A percentile compares a stretch with the other conserved stretches of the same genome.
phyloP scores from a whole-genome alignment of 176 grass and related monocot species.

The Rhynchospora pubera region DNA sequence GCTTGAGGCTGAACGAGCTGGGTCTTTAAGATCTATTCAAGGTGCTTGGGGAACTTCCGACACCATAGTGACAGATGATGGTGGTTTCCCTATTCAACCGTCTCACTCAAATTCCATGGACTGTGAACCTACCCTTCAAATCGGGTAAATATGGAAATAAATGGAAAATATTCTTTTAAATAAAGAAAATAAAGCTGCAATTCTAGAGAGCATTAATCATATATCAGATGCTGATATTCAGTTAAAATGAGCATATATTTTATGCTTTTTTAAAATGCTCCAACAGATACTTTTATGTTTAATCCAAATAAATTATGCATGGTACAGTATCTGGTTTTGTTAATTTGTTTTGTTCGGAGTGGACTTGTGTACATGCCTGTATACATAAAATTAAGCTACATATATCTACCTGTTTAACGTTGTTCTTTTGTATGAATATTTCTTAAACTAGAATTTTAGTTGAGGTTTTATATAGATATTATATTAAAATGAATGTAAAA shows the following conservation, averaged over 20 bases:
- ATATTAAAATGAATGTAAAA: background rate
- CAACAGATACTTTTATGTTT: background rate
- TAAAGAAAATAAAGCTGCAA: background rate
- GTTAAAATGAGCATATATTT: background rate
- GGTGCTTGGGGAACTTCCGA: conserved; percentile 46
- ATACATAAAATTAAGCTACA: no score
- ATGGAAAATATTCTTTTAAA: background rate
- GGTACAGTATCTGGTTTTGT: background rate
- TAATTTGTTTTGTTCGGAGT: background rate
- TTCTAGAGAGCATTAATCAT: background rate
- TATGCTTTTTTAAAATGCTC: background rate
- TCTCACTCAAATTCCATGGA: conserved; percentile 52
- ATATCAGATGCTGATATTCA: background rate
- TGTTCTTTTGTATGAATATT: background rate
- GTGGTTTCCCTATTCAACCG: conserved; percentile 43
- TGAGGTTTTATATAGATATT: background rate
- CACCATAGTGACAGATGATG: conserved; percentile 29
- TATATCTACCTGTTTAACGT: background rate
- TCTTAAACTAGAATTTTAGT: background rate
- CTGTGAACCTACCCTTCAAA: conserved; percentile 71
- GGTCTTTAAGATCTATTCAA: conserved; percentile 50
- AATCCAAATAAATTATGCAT: background rate
- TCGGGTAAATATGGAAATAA: conserved; percentile 42
- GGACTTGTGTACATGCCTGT: background rate
- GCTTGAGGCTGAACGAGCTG: conserved; percentile 58